Evolutionary conservation across 177 flowering plant species (phyloP).

Genomic region (Telopea speciosissima): DNA sequence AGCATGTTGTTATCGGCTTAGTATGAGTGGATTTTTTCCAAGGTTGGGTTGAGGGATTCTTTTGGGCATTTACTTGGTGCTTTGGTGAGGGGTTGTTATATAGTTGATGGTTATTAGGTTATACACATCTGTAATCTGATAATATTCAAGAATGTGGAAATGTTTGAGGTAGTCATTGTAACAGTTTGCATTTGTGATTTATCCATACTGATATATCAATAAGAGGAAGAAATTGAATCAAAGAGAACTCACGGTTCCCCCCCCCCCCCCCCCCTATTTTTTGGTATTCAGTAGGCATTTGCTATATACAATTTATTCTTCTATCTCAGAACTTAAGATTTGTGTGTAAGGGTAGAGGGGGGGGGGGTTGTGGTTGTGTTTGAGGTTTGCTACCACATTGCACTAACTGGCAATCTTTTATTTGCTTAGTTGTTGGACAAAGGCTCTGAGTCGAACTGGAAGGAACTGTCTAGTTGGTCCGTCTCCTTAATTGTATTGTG

Average conservation of each 20-base stretch:
- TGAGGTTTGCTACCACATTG: too few species aligned
- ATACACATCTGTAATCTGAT: neutral
- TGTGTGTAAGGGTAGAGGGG: too few species aligned
- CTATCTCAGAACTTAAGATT: too few species aligned
- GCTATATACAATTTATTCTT: neutral
- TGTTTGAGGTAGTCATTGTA: neutral
- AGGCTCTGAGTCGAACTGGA: neutral
- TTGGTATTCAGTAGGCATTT: neutral
- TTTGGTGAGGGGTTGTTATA: constrained; percentile 15
- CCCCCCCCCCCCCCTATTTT: too few species aligned
- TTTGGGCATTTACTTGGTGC: constrained; percentile 26
- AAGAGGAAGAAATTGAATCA: neutral
- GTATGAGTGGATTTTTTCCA: constrained; percentile 20
- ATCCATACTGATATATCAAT: neutral
- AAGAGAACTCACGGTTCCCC: neutral
- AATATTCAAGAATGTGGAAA: neutral
- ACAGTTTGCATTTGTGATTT: constrained; percentile 1
- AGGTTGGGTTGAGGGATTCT: constrained; percentile 29
- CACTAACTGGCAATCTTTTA: neutral
- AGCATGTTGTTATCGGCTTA: constrained; percentile 30
- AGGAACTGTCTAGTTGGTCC: too few species aligned
- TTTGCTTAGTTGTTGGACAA: neutral
- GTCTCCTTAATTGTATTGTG: too few species aligned
- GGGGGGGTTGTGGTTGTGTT: too few species aligned
- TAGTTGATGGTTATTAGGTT: constrained; percentile 18